Evolutionary conservation across 2,329 filamentous ascomycete species (phyloP).

Genomic region (Claviceps pazoutovae): DNA sequence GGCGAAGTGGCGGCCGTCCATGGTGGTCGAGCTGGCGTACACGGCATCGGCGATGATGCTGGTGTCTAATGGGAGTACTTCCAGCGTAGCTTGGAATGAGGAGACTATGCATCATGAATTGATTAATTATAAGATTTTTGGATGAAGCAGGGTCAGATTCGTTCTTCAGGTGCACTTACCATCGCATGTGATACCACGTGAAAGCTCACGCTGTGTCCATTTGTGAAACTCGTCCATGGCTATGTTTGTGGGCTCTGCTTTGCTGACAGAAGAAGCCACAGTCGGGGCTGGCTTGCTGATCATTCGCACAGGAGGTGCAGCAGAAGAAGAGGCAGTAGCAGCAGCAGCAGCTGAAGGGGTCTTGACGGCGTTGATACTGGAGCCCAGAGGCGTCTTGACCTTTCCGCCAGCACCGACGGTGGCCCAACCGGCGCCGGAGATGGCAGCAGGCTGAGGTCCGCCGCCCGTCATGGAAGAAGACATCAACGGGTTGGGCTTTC

Average conservation of each 20-base stretch:
- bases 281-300: constrained; percentile 31
- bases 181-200: constrained; percentile 47
- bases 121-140: not conserved
- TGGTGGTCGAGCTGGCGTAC: constrained; percentile 72
- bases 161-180: constrained; percentile 27
- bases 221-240: constrained; percentile 89
- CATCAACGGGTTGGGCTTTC: constrained; percentile 42
- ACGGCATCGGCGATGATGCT: constrained; percentile 82
- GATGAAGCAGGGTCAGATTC: constrained; percentile 17
- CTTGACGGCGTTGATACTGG: constrained; percentile 27
- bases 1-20: constrained; percentile 86
- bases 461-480: constrained; percentile 10
- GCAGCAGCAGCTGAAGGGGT: constrained; percentile 21
- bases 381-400: constrained; percentile 56
- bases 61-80: constrained; percentile 61
- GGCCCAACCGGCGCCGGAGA: constrained; percentile 55
- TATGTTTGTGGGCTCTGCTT: constrained; percentile 21
- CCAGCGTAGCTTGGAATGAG: constrained; percentile 62
- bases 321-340: not conserved
- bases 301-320: constrained; percentile 34
- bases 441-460: constrained; percentile 19
- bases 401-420: constrained; percentile 92
- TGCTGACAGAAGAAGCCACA: constrained; percentile 26
- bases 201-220: constrained; percentile 72
- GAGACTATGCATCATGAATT: constrained; percentile 44